These are phyloP conservation scores for Cubamyces sp. DNA, from an alignment of 768 basidiomycete genomes.

Conservation along the genomic window DNA sequence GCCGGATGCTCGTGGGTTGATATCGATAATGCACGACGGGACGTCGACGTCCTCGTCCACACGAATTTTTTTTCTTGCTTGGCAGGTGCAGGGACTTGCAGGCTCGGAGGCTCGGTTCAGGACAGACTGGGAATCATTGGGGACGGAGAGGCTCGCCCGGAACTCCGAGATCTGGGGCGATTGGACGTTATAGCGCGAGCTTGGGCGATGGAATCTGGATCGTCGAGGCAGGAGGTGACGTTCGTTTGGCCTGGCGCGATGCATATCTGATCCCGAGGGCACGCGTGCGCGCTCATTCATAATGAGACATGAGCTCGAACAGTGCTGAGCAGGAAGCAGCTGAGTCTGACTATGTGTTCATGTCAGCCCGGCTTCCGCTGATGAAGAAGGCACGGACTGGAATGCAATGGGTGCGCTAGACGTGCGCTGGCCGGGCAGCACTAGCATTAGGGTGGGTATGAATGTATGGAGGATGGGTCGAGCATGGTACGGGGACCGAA, in stretches of 20 bases:
- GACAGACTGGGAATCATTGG: background rate
- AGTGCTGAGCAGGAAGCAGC: background rate
- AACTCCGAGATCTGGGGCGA: slow-evolving; percentile 16
- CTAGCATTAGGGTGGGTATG: too few relatives aligned
- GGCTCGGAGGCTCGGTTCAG: background rate
- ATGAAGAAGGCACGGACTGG: slow-evolving; percentile 4
- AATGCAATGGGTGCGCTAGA: background rate
- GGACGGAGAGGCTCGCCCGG: slow-evolving; percentile 1
- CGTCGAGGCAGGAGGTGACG: slow-evolving; percentile 10
- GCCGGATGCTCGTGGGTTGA: too few relatives aligned
- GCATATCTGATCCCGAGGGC: slow-evolving; percentile 14
- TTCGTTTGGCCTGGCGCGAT: slow-evolving; percentile 8
- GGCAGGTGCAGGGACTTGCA: background rate
- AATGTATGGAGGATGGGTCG: too few relatives aligned
- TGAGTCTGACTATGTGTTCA: background rate
- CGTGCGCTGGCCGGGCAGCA: too few relatives aligned
- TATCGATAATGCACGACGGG: too few relatives aligned
- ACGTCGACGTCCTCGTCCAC: too few relatives aligned
- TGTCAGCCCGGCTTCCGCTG: background rate
- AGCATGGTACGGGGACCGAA: too few relatives aligned
- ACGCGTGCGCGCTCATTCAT: background rate
- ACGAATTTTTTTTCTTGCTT: too few relatives aligned
- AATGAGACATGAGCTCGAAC: background rate
- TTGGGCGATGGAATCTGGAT: slow-evolving; percentile 15
- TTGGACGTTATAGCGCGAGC: background rate